Evolutionary conservation across 495 filamentous ascomycete genomes (phyloP).

Genomic region (Aspergillus sclerotiicarbonarius): DNA sequence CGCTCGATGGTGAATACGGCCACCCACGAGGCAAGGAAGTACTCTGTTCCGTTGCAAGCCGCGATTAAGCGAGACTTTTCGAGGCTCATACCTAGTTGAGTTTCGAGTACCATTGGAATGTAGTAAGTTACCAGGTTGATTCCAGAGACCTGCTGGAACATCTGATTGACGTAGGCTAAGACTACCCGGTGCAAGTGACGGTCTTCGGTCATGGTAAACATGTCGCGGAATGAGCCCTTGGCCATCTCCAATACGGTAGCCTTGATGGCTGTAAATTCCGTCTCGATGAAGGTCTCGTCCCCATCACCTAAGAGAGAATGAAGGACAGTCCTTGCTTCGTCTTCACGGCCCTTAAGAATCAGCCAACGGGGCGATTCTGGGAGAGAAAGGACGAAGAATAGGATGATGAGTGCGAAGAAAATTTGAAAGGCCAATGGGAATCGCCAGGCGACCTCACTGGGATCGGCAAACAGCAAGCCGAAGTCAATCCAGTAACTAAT

Average conservation of each 20-base stretch:
- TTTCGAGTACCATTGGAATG: slow-evolving; percentile 61
- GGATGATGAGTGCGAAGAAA: slow-evolving; percentile 61
- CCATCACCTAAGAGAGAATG: slow-evolving; percentile 56
- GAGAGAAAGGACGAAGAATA: slow-evolving; percentile 59
- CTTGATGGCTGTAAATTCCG: slow-evolving; percentile 71
- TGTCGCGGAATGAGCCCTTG: slow-evolving; percentile 61
- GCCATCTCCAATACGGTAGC: slow-evolving; percentile 72
- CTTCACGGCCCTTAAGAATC: slow-evolving; percentile 63
- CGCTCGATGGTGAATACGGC: slow-evolving; percentile 69
- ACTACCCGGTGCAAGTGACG: slow-evolving; percentile 72
- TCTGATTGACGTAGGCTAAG: slow-evolving; percentile 72
- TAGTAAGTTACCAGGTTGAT: slow-evolving; percentile 80
- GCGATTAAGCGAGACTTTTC: slow-evolving; percentile 65
- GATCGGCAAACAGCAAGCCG: slow-evolving; percentile 63
- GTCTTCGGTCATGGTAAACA: slow-evolving; percentile 70
- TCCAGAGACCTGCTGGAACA: slow-evolving; percentile 75
- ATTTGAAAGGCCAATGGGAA: slow-evolving; percentile 75
- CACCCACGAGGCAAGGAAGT: slow-evolving; percentile 70
- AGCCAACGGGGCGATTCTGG: slow-evolving; percentile 78
- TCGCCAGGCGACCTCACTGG: slow-evolving; percentile 65
- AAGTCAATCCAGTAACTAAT: slow-evolving; percentile 77
- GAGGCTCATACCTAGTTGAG: slow-evolving; percentile 52
- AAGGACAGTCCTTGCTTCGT: slow-evolving; percentile 64
- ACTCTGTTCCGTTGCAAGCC: slow-evolving; percentile 70
- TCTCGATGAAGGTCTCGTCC: slow-evolving; percentile 51